Conservation (phyloP, 129 eudicot species). For the Tagetes patula region DNA sequence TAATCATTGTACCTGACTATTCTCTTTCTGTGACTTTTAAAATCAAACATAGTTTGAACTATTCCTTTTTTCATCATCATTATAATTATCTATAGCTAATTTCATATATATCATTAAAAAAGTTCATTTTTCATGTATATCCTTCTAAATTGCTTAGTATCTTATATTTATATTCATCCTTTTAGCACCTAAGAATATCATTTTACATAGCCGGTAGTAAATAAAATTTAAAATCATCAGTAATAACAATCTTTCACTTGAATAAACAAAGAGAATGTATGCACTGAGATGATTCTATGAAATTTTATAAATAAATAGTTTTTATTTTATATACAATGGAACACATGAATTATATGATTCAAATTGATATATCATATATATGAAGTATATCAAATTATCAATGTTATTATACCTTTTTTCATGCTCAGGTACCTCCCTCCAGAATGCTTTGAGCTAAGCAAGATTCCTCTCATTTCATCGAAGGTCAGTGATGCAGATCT, state of each 20-base stretch:
- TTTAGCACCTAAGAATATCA: not conserved
- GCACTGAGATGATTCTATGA: not conserved
- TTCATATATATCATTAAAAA: not conserved
- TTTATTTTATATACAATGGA: not conserved
- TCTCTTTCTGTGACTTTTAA: not conserved
- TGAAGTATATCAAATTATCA: not conserved
- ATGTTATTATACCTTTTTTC: slow-evolving; percentile 11
- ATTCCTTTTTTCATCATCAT: not conserved
- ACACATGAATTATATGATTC: not conserved
- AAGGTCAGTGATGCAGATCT: slow-evolving; percentile 48
- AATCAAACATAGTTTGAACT: not conserved
- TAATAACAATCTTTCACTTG: not conserved
- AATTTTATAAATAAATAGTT: not conserved
- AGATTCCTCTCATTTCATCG: slow-evolving; percentile 90
- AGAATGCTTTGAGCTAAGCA: slow-evolving; percentile 95
- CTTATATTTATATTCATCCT: not conserved
- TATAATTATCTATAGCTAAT: not conserved
- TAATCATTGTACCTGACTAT: not conserved
- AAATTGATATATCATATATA: not conserved
- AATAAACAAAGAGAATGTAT: not conserved
- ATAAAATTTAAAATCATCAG: not conserved
- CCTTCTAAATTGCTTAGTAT: not conserved
- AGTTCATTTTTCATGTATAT: not conserved
- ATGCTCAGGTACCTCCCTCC: slow-evolving; percentile 92
- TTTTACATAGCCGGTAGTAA: not conserved